Evolutionary conservation across 768 basidiomycete genomes (phyloP).

Genomic region (Postia placenta): DNA sequence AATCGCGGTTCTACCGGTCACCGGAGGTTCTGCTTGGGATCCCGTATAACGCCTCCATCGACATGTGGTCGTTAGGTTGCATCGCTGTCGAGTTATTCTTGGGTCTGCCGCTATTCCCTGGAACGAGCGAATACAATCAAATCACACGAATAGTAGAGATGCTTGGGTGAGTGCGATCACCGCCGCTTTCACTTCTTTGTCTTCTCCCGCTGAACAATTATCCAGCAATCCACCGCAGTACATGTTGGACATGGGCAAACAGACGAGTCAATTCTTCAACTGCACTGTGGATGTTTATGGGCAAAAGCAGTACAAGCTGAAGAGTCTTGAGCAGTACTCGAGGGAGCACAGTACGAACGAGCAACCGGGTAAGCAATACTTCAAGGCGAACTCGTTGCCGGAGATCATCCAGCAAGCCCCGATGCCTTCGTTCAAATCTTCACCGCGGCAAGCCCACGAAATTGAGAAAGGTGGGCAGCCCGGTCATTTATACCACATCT

Average conservation of each 20-base stretch:
- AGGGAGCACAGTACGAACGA: constrained; percentile 93
- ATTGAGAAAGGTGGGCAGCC: constrained; percentile 75
- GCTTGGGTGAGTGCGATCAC: constrained; percentile 70
- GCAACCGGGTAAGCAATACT: constrained; percentile 98
- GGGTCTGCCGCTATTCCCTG: constrained; percentile 93
- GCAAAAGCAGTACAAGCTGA: constrained; percentile 82
- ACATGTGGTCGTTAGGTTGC: constrained; percentile 99
- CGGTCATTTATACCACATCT: neutral
- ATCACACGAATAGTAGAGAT: constrained; percentile 95
- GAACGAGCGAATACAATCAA: constrained; percentile 99
- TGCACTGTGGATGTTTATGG: constrained; percentile 64
- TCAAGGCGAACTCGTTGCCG: constrained; percentile 87
- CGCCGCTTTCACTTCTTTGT: neutral
- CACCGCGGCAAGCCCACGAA: constrained; percentile 65
- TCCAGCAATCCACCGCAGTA: constrained; percentile 80
- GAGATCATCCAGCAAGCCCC: constrained; percentile 96
- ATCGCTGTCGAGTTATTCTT: constrained; percentile 98
- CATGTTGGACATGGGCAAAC: constrained; percentile 96
- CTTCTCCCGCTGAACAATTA: neutral
- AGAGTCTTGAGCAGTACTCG: constrained; percentile 92
- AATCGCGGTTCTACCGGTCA: constrained; percentile 96
- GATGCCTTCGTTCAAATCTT: constrained; percentile 78
- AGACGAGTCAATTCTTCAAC: constrained; percentile 91
- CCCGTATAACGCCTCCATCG: constrained; percentile 91
- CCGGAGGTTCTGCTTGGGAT: constrained; percentile 95